Evolutionary conservation across 208 protist species (phyloP).

Genomic region (Angomonas ambiguus): DNA sequence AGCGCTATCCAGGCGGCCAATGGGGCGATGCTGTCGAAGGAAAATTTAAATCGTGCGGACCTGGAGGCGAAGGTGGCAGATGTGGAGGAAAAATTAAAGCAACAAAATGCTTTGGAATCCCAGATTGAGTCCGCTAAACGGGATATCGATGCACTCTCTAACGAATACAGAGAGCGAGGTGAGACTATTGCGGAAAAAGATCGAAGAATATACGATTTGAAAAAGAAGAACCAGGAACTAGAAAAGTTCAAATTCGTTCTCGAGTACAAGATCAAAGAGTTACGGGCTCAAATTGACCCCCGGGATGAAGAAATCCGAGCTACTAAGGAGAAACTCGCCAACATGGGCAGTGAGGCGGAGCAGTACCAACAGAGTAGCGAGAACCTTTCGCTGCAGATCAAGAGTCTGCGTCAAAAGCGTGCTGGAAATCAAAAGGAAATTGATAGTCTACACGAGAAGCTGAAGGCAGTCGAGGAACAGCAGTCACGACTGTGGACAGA

Average conservation of each 20-base stretch:
- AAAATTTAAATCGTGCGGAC: conserved; percentile 92
- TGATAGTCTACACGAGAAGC: conserved; percentile 51
- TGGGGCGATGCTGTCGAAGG: conserved; percentile 74
- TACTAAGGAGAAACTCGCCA: conserved; percentile 91
- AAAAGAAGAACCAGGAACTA: conserved; percentile 98
- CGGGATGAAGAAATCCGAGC: conserved; percentile 92
- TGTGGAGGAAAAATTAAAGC: conserved; percentile 79
- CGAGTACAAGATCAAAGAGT: conserved; percentile 98
- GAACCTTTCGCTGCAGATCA: conserved; percentile 90
- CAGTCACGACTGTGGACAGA: conserved; percentile 89
- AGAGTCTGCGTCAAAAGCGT: conserved; percentile 91
- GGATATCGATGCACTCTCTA: conserved; percentile 90
- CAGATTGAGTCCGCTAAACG: conserved; percentile 93
- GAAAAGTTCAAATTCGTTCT: conserved; percentile 99
- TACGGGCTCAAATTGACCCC: conserved; percentile 97
- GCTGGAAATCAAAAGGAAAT: conserved; percentile 92
- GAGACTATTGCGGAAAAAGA: conserved; percentile 97
- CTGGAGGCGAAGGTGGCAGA: conserved; percentile 87
- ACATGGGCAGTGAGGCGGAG: conserved; percentile 94
- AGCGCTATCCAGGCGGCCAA: conserved; percentile 88
- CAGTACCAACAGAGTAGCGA: conserved; percentile 93
- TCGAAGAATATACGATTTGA: conserved; percentile 94
- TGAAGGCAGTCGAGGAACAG: conserved; percentile 73
- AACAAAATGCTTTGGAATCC: conserved; percentile 79
- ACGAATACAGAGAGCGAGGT: conserved; percentile 92